A percentile compares a stretch with the other conserved stretches of the same genome.
Conservation (phyloP, 352 stramenopile species). For the Phytophthora niederhauseri region DNA sequence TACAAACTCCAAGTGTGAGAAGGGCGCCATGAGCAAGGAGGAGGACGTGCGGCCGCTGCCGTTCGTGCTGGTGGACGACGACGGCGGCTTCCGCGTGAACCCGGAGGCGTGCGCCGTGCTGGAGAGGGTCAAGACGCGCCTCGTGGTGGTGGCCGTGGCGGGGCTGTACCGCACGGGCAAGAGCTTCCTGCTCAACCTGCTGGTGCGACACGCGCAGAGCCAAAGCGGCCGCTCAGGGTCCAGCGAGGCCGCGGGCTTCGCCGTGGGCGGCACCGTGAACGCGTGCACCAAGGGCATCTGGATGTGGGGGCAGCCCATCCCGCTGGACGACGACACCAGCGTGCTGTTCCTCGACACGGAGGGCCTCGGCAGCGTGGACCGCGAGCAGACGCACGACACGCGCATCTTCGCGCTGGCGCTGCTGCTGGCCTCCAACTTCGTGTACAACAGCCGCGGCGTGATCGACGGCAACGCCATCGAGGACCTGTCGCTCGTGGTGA, state of each 20-base stretch:
- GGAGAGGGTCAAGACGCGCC: conserved; percentile 72
- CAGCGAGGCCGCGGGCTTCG: conserved; percentile 57
- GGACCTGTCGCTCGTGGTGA: conserved; percentile 91
- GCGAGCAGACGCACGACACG: conserved; percentile 89
- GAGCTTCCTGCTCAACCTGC: conserved; percentile 90
- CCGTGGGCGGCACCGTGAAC: conserved; percentile 86
- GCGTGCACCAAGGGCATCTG: conserved; percentile 93
- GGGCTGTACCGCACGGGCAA: conserved; percentile 92
- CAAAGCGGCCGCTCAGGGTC: neutral
- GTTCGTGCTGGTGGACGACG: conserved; percentile 82
- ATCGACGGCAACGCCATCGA: conserved; percentile 92
- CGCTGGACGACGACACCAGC: conserved; percentile 70
- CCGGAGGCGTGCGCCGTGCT: conserved; percentile 72
- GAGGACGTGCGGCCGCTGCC: conserved; percentile 60
- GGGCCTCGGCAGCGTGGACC: conserved; percentile 82
- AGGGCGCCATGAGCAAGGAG: conserved; percentile 35
- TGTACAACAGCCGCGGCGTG: conserved; percentile 92
- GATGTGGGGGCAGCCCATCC: conserved; percentile 88
- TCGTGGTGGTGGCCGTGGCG: conserved; percentile 88
- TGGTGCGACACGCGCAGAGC: conserved; percentile 65
- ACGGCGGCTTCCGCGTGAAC: conserved; percentile 82
- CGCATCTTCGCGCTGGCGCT: conserved; percentile 91
- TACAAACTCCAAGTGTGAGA: conserved; percentile 15
- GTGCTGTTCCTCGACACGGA: conserved; percentile 92
- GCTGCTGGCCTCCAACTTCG: conserved; percentile 86